Conservation (phyloP, 768 basidiomycete species). For the Termitomyces heimii region DNA sequence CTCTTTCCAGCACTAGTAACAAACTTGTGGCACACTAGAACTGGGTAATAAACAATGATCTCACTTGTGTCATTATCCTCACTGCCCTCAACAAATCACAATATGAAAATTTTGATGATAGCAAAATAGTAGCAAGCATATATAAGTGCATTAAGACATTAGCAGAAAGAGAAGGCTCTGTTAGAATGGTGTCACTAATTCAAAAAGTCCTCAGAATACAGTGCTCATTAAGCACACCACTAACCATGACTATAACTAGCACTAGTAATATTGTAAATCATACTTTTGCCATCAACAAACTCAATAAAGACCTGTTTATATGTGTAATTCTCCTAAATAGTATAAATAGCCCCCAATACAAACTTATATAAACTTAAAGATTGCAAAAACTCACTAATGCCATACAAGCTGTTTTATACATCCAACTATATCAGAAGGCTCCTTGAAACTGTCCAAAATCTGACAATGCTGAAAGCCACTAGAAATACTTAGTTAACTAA, state of each 20-base stretch:
- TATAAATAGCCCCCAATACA: background rate
- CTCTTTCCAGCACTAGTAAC: too few relatives aligned
- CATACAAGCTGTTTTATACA: background rate
- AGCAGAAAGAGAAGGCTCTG: background rate
- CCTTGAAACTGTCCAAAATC: background rate
- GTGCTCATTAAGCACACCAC: background rate
- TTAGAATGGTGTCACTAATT: background rate
- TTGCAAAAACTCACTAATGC: background rate
- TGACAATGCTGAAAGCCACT: background rate
- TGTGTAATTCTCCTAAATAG: background rate
- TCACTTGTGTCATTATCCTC: background rate
- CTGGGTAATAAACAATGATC: background rate
- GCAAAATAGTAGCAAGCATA: background rate
- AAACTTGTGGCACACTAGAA: background rate
- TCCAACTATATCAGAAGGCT: background rate
- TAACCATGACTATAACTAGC: background rate
- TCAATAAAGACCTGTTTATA: background rate
- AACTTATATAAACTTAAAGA: background rate
- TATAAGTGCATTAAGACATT: background rate
- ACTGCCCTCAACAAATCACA: background rate
- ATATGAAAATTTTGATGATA: background rate
- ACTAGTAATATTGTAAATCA: background rate
- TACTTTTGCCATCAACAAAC: background rate
- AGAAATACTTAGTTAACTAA: background rate
- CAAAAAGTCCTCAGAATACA: background rate